Percentiles rank a stretch among this genome's conserved stretches.
Evolutionary conservation across 805 yeast genomes (phyloP).

Genomic region (Wickerhamiella parazyma): DNA sequence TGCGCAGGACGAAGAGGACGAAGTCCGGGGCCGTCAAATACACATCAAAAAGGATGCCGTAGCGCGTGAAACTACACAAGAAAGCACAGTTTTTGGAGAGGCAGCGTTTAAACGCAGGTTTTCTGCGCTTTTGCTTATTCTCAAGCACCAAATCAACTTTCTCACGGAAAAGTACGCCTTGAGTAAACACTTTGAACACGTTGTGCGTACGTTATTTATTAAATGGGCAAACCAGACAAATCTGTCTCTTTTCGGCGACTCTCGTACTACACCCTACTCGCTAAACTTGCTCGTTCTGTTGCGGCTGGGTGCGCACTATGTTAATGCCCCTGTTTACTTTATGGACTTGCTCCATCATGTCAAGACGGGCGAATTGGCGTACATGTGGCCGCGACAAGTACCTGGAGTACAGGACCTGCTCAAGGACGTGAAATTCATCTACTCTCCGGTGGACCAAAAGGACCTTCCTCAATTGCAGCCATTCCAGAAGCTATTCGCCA

Average conservation of each 20-base stretch:
- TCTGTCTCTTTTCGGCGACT: constrained; percentile 5
- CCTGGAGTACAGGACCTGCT: not conserved
- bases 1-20: constrained; percentile 33
- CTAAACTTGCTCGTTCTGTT: constrained; percentile 23
- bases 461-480: constrained; percentile 4
- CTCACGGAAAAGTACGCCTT: constrained; percentile 4
- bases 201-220: constrained; percentile 12
- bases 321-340: constrained; percentile 19
- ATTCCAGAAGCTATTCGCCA: constrained; percentile 9
- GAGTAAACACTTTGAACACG: constrained; percentile 3
- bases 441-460: not conserved
- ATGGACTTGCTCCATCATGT: constrained; percentile 22
- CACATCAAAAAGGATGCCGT: constrained; percentile 8
- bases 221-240: constrained; percentile 1
- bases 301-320: constrained; percentile 17
- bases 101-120: constrained; percentile 6
- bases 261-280: not conserved
- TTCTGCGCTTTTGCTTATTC: constrained; percentile 10
- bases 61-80: not conserved
- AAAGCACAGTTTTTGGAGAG: constrained; percentile 9
- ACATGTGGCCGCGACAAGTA: constrained; percentile 10
- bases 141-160: constrained; percentile 11
- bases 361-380: constrained; percentile 23
- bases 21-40: constrained; percentile 22
- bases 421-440: not conserved